Conservation (phyloP, 306 rosid genomes). For the Quercus robur region DNA sequence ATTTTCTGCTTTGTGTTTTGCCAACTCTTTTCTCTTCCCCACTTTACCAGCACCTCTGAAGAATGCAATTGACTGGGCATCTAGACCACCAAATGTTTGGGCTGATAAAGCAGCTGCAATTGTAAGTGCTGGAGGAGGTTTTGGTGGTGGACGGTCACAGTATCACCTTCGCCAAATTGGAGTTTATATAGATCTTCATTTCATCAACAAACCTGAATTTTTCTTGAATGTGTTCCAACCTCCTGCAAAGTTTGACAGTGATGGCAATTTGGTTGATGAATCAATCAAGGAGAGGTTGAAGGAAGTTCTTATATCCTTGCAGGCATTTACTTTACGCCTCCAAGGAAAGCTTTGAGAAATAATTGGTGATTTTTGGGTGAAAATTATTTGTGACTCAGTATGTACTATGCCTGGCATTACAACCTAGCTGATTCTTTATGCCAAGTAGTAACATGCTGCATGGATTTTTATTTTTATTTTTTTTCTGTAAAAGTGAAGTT, state of each 20-base stretch:
- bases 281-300: conserved; percentile 36
- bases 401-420: not conserved
- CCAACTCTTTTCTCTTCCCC: not conserved
- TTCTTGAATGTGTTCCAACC: conserved; percentile 61
- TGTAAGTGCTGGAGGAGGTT: conserved; percentile 72
- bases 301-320: conserved; percentile 54
- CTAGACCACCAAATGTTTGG: conserved; percentile 85
- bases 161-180: conserved; percentile 91
- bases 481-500: not conserved
- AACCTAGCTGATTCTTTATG: not conserved
- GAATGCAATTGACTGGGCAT: conserved; percentile 87
- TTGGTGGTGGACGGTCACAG: conserved; percentile 71
- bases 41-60: conserved; percentile 48
- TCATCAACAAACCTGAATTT: conserved; percentile 89
- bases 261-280: conserved; percentile 67
- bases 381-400: not conserved
- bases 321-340: conserved; percentile 46
- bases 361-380: not conserved
- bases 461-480: not conserved
- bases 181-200: conserved; percentile 77
- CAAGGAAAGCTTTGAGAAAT: conserved; percentile 19
- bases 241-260: conserved; percentile 61
- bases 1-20: not conserved
- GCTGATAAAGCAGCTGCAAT: conserved; percentile 83
- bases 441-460: not conserved